phyloP scores from a whole-genome alignment of 257 asterid genomes.

The Capsicum chinense region DNA sequence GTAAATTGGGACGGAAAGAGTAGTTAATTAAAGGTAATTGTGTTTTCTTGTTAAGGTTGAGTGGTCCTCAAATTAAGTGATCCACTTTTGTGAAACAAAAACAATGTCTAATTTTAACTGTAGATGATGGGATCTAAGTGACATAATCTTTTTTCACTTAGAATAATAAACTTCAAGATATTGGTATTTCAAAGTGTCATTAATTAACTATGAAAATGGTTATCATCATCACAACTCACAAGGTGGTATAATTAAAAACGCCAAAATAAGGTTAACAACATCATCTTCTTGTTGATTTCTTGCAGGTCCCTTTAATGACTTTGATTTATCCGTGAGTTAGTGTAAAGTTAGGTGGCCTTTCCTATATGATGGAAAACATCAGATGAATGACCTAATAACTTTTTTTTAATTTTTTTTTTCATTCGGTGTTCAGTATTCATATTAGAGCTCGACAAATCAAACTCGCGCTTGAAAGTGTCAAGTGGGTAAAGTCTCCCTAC shows the following conservation, averaged over 20 bases:
- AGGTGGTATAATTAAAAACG: neutral
- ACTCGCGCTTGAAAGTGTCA: no score
- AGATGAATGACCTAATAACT: constrained; percentile 12
- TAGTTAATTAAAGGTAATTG: neutral
- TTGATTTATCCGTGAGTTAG: neutral
- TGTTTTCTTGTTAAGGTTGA: neutral
- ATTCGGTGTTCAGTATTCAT: no score
- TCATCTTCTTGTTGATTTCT: constrained; percentile 10
- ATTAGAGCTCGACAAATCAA: no score
- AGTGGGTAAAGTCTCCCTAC: no score
- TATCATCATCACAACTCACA: neutral
- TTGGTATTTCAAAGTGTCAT: neutral
- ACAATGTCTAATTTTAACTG: neutral
- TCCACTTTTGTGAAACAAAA: neutral
- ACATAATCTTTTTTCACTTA: neutral
- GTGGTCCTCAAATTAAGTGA: neutral
- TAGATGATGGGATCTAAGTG: constrained; percentile 41
- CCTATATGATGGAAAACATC: neutral
- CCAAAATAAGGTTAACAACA: neutral
- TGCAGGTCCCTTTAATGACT: neutral
- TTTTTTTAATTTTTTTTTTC: no score
- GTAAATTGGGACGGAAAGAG: neutral
- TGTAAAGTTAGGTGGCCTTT: constrained; percentile 11
- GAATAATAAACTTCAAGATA: neutral
- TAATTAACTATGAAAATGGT: neutral